Percentiles rank a stretch among this genome's conserved stretches.
Conservation (phyloP, 768 basidiomycete genomes). For the Saitozyma podzolica region DNA sequence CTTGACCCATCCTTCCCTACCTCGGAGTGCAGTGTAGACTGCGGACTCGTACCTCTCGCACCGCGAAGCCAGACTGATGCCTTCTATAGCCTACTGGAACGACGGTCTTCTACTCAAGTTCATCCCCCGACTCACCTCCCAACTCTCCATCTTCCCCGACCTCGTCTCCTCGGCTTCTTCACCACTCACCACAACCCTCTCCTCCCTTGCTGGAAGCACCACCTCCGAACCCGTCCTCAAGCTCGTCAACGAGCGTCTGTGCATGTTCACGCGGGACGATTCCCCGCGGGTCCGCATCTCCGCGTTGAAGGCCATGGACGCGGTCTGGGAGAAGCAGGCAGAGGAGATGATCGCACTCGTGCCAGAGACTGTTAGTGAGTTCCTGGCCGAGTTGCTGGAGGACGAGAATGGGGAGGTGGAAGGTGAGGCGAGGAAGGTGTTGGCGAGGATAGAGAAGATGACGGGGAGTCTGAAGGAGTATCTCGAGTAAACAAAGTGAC, state of each 20-base stretch:
- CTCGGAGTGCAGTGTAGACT: too few relatives aligned
- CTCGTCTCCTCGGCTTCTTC: conserved; percentile 1
- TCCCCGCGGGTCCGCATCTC: conserved; percentile 67
- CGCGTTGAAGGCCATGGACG: conserved; percentile 67
- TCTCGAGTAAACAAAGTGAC: conserved; percentile 33
- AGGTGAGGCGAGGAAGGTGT: conserved; percentile 58
- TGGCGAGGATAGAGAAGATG: conserved; percentile 47
- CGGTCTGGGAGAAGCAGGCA: conserved; percentile 76
- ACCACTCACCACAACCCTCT: conserved; percentile 52
- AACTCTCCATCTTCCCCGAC: conserved; percentile 61
- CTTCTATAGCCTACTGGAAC: conserved; percentile 71
- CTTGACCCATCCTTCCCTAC: too few relatives aligned
- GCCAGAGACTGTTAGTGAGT: conserved; percentile 60
- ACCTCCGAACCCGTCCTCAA: conserved; percentile 70
- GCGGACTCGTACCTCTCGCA: not conserved
- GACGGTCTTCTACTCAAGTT: conserved; percentile 73
- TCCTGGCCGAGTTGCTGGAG: conserved; percentile 50
- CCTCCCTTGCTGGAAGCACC: conserved; percentile 61
- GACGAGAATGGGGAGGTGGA: conserved; percentile 86
- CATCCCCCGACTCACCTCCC: conserved; percentile 59
- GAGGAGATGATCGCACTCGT: conserved; percentile 84
- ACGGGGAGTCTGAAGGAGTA: conserved; percentile 49
- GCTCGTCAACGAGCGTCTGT: conserved; percentile 72
- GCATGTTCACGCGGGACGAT: conserved; percentile 88
- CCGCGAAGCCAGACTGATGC: not conserved